Conservation (phyloP, 129 eudicot genomes). For the Gnaphalium uliginosum region DNA sequence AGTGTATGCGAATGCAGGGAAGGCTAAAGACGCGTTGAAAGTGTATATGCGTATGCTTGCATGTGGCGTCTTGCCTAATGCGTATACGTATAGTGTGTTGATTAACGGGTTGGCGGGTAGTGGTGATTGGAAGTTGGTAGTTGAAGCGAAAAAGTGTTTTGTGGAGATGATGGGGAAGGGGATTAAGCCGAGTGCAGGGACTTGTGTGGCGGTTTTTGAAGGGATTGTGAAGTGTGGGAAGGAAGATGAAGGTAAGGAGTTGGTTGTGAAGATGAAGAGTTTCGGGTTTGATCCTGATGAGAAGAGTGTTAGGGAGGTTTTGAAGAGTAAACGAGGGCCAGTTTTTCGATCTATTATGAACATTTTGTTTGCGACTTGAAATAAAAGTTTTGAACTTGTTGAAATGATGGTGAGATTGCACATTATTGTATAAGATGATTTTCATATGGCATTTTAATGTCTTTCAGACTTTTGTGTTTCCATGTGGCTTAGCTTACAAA, state of each 20-base stretch:
- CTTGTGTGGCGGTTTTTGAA: constrained; percentile 58
- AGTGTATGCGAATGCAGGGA: constrained; percentile 69
- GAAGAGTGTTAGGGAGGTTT: constrained; percentile 51
- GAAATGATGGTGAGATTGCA: not conserved
- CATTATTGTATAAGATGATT: not conserved
- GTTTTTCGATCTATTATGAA: constrained; percentile 47
- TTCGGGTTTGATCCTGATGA: constrained; percentile 58
- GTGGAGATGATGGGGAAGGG: constrained; percentile 81
- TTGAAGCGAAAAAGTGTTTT: constrained; percentile 56
- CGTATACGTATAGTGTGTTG: constrained; percentile 65
- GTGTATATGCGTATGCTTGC: constrained; percentile 65
- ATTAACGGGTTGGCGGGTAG: constrained; percentile 54
- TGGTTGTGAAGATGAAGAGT: constrained; percentile 57
- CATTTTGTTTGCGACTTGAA: constrained; percentile 49
- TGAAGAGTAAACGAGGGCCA: constrained; percentile 54
- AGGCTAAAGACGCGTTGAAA: constrained; percentile 60
- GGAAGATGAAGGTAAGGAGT: constrained; percentile 62
- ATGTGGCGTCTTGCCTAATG: constrained; percentile 72
- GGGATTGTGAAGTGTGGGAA: constrained; percentile 59
- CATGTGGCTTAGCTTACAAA: too few relatives aligned
- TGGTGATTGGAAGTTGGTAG: constrained; percentile 48
- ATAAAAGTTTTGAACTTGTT: constrained; percentile 2
- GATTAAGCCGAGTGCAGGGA: constrained; percentile 50
- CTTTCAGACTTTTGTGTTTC: not conserved
- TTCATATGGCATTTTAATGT: not conserved